Evolutionary conservation across 495 filamentous ascomycete species (phyloP), one percentile per base, ranked within the genome.

Genomic region (Zalerion maritima): DNA sequence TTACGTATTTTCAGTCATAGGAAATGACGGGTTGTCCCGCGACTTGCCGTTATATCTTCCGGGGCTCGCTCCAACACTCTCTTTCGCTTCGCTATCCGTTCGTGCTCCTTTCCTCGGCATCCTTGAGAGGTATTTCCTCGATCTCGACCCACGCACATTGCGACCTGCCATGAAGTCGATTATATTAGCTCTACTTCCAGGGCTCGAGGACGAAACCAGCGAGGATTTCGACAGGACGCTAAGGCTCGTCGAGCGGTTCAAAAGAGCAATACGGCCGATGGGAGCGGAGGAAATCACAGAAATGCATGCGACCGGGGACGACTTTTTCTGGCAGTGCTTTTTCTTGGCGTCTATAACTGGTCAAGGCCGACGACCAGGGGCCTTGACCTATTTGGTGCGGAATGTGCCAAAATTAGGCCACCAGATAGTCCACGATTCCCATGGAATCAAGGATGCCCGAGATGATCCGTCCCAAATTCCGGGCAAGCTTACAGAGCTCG

Each of bases 291-390:
- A 60, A 13, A 55, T 60, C 6, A 62, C 64, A 2, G 53, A 64
- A n/a, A 54, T 57, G n/a, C 59, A 64, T 28, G 67, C 63, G 9
- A 54, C 62, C 6, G 75, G 71, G 16, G 81, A 86, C 29, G 81
- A 84, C 40, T 92, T 84, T 48, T 99, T 94, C 48, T 99, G 89
- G 89, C 89, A 99, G 58, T 94, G 82, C 51, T 78, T 99, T 39
- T 94, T 99, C 40, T 62, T 96, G 21, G 83, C 85, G 9, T 73
- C 81, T 0, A 92, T 99, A 20, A 94, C 87, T 4, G 85, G 82
- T 44, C 63, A 79, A 15, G 79, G 71, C 22, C 67, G 91, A 35
- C 71, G 89, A 24, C 75, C 78, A 39, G 89, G 89, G 15, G 82
- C 83, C 13, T 56, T 99, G 32, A 81, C 87, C 15, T 96, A 81